phyloP scores from a whole-genome alignment of 129 eudicot genomes.

The Flaveria sonorensis region DNA sequence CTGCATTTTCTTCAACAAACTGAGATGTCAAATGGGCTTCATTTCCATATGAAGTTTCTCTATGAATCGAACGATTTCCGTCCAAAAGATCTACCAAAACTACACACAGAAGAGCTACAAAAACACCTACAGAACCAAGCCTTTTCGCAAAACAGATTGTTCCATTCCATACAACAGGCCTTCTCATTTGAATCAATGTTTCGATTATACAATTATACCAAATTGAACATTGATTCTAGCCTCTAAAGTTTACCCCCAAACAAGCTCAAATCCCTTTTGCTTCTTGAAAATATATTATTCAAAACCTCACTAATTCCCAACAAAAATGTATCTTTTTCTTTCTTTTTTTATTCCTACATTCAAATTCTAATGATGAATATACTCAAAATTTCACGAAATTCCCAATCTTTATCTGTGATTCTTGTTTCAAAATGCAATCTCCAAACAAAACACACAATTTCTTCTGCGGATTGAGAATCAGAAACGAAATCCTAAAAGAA shows the following conservation, averaged over 20 bases:
- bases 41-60: constrained; percentile 13
- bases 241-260: constrained; percentile 18
- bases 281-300: constrained; percentile 19
- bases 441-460: constrained; percentile 30
- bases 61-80: constrained; percentile 24
- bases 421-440: neutral
- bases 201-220: constrained; percentile 12
- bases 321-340: constrained; percentile 16
- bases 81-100: constrained; percentile 39
- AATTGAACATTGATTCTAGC: constrained; percentile 22
- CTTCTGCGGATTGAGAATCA: constrained; percentile 38
- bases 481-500: constrained; percentile 22
- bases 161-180: constrained; percentile 23
- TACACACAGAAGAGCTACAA: constrained; percentile 44
- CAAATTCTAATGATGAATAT: constrained; percentile 4
- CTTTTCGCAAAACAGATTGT: constrained; percentile 26
- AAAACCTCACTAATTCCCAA: constrained; percentile 45
- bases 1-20: constrained; percentile 22
- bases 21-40: constrained; percentile 26
- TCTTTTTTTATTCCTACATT: neutral
- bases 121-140: constrained; percentile 34
- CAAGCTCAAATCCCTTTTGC: constrained; percentile 26
- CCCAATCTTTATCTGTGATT: constrained; percentile 27
- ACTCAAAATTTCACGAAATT: constrained; percentile 14
- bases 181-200: constrained; percentile 38